Base-by-base conservation (phyloP, 1,284 basidiomycete genomes). In the Irpex rosettiformis region DNA sequence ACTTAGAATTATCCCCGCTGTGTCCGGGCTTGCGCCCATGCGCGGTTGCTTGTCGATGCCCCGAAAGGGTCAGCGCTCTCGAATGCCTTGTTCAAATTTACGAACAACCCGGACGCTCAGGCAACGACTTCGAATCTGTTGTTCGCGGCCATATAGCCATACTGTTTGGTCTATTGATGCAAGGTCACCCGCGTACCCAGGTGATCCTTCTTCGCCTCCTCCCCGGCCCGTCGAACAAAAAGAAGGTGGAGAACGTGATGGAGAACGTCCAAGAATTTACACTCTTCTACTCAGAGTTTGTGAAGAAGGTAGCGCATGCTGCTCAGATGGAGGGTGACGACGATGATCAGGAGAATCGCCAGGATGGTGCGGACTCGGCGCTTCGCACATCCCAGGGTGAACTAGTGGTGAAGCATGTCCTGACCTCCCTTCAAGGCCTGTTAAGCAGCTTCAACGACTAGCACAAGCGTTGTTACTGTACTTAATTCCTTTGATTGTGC, bases 101-200 rank as follows among this genome's bases (percentile, higher is more conserved):
- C 65, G 57, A 65, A 5, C 70, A 73, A 37, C 67, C 76, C 48
- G 42, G 65, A 56, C 61, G 62, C n/a, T 64, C 70, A 33, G 64
- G 62, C 24, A 63, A 61, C 59, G 72, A 73, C 40, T 67, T 70
- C 55, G 72, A 72, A 40, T 66, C 76, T 0, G 73, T 87, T 65
- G 75, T 88, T 18, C 80, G 80, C 21, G 86, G 86, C 0, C 89
- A 91, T 66, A 79, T 89, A 13, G 82, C 89, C 0, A 80, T 91
- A 3, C 77, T 91, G 4, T 79, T 91, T 53, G 89, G 88, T 2
- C 72, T 91, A n/a, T 77, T 91, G 52, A 83, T 88, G 72, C 77
- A 76, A 47, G 73, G 74, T 40, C 76, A 72, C 42, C 56, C 67
- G 2, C 64, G 65, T 25, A 87, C 84, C 64, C 79, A 80, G 62